A percentile compares a stretch with the other conserved stretches of the same genome.
These are phyloP conservation scores for Athelia psychrophila DNA, from an alignment of 1,284 basidiomycete species.

Conservation along the genomic window DNA sequence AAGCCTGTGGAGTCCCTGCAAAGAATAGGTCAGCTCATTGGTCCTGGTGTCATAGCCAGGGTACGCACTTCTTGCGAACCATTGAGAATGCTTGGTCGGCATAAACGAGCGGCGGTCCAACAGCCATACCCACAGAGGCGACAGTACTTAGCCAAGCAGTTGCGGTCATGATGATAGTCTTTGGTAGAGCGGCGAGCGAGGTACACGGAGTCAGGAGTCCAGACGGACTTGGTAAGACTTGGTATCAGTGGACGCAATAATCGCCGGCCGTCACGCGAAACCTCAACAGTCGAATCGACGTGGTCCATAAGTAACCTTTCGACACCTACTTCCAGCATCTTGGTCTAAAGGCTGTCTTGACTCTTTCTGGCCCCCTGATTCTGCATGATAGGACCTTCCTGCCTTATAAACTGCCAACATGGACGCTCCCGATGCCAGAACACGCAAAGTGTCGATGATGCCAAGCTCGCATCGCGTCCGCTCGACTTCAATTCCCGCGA, in stretches of 20 bases:
- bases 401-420: conserved; percentile 28
- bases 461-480: conserved; percentile 42
- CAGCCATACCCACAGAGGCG: conserved; percentile 68
- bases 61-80: conserved; percentile 59
- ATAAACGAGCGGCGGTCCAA: conserved; percentile 75
- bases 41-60: conserved; percentile 4
- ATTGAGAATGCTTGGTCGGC: conserved; percentile 77
- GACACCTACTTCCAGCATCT: too few relatives aligned
- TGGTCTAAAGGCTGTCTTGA: too few relatives aligned
- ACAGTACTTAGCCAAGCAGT: conserved; percentile 53
- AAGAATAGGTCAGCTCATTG: conserved; percentile 17
- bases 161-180: not conserved
- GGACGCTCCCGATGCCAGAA: conserved; percentile 66
- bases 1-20: conserved; percentile 81
- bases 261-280: too few relatives aligned
- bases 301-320: too few relatives aligned
- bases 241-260: too few relatives aligned
- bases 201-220: conserved; percentile 1
- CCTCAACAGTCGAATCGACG: too few relatives aligned
- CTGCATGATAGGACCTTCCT: too few relatives aligned
- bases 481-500: conserved; percentile 49
- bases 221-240: too few relatives aligned
- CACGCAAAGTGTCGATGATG: conserved; percentile 61
- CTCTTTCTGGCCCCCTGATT: too few relatives aligned
- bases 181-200: not conserved